Evolutionary conservation across 148 eudicot genomes (phyloP).

Genomic region (Silene latifolia): DNA sequence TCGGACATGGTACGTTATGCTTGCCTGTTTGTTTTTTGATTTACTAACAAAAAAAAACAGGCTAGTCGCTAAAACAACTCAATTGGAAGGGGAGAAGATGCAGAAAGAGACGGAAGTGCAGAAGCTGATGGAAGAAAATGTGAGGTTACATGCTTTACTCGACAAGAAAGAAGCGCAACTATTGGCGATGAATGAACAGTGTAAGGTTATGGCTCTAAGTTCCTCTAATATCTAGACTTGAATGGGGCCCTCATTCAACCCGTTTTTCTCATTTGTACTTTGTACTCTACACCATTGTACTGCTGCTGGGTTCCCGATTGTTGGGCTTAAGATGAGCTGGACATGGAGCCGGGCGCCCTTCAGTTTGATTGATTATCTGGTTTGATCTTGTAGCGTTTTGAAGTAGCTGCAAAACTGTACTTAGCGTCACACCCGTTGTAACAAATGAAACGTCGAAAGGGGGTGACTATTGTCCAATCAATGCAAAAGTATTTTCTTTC

Average conservation of each 20-base stretch:
- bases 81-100: slow-evolving; percentile 77
- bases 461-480: slow-evolving; percentile 8
- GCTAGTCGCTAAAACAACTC: slow-evolving; percentile 67
- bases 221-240: slow-evolving; percentile 45
- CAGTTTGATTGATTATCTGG: slow-evolving; percentile 17
- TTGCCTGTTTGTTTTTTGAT: neutral
- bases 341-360: neutral
- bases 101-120: slow-evolving; percentile 88
- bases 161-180: slow-evolving; percentile 94
- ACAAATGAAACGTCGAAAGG: slow-evolving; percentile 10
- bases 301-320: slow-evolving; percentile 19
- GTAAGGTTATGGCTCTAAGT: slow-evolving; percentile 85
- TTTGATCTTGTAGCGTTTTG: slow-evolving; percentile 16
- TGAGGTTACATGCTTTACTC: slow-evolving; percentile 58
- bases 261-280: neutral
- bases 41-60: slow-evolving; percentile 30
- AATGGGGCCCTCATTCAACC: no score
- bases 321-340: slow-evolving; percentile 16
- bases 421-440: slow-evolving; percentile 26
- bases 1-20: neutral
- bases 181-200: slow-evolving; percentile 92
- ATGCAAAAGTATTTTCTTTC: neutral
- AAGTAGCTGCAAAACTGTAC: slow-evolving; percentile 26
- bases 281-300: slow-evolving; percentile 25
- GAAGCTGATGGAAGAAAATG: slow-evolving; percentile 88